Evolutionary conservation across 306 rosid genomes (phyloP).

Genomic region (Cotoneaster glaucophyllus): DNA sequence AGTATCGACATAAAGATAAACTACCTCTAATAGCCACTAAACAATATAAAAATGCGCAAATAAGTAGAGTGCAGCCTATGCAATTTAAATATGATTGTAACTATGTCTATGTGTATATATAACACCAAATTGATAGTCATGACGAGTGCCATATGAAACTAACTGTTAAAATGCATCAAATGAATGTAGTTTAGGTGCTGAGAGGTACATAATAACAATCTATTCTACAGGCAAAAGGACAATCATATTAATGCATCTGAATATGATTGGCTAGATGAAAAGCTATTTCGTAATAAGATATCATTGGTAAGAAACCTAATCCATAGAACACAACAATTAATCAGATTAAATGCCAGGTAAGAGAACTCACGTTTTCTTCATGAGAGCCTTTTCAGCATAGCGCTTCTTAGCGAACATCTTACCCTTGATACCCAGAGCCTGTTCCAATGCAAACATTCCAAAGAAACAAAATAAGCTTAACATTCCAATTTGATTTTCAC

Average conservation of each 20-base stretch:
- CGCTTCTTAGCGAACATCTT: slow-evolving; percentile 79
- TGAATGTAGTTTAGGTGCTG: not conserved
- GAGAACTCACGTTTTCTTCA: slow-evolving; percentile 80
- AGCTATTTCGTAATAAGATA: not conserved
- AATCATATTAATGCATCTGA: not conserved
- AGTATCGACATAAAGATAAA: not conserved
- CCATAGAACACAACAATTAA: not conserved
- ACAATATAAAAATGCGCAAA: not conserved
- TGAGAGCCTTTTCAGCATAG: slow-evolving; percentile 76
- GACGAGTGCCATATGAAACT: not conserved
- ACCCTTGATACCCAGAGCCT: slow-evolving; percentile 80
- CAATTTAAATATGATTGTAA: not conserved
- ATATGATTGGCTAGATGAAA: not conserved
- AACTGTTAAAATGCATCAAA: not conserved
- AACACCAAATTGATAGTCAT: not conserved
- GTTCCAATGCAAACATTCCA: slow-evolving; percentile 3
- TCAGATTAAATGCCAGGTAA: not conserved
- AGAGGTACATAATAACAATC: not conserved
- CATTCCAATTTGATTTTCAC: not conserved
- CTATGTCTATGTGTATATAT: not conserved
- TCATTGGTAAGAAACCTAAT: not conserved
- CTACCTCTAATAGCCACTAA: not conserved
- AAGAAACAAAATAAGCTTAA: not conserved
- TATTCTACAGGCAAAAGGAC: not conserved
- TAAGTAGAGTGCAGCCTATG: not conserved